A percentile compares a stretch with the other conserved stretches of the same genome.
phyloP scores from a whole-genome alignment of 202 grass and related monocot genomes.

The Panicum virgatum region DNA sequence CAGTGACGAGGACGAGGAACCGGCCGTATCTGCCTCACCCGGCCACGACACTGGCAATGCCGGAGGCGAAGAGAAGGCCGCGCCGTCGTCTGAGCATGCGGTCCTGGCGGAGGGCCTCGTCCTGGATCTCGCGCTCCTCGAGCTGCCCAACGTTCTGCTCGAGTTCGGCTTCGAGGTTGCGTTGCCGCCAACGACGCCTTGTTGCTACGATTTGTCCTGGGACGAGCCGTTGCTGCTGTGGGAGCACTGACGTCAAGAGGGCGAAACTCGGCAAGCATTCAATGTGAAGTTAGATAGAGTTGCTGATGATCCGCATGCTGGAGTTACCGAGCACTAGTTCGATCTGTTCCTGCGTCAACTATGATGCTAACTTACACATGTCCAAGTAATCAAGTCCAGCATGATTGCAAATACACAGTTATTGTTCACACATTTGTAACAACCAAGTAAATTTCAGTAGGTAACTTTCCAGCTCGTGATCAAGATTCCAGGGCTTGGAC shows the following conservation, averaged over 20 bases:
- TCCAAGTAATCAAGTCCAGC: background rate
- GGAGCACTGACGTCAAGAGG: conserved; percentile 42
- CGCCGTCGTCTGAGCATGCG: background rate
- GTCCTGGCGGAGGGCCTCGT: background rate
- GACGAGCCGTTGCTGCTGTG: conserved; percentile 48
- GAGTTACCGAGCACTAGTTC: background rate
- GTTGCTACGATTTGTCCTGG: conserved; percentile 21
- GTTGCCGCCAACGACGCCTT: conserved; percentile 14
- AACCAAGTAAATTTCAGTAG: background rate
- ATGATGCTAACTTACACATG: background rate
- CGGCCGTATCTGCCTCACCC: background rate
- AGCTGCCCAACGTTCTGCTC: conserved; percentile 32
- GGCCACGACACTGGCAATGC: background rate
- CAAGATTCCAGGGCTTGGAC: background rate
- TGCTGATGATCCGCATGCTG: conserved; percentile 10
- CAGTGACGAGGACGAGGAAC: background rate
- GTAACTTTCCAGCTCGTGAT: background rate
- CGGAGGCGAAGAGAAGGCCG: background rate
- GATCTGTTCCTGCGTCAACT: background rate
- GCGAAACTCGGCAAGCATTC: background rate
- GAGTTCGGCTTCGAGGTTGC: conserved; percentile 35
- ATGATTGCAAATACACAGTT: background rate
- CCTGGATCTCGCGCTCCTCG: conserved; percentile 36
- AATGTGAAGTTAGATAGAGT: conserved; percentile 22
- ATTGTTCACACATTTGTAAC: conserved; percentile 8